phyloP scores from a whole-genome alignment of 1,284 basidiomycete genomes.

The Ceratobasidium sp. region DNA sequence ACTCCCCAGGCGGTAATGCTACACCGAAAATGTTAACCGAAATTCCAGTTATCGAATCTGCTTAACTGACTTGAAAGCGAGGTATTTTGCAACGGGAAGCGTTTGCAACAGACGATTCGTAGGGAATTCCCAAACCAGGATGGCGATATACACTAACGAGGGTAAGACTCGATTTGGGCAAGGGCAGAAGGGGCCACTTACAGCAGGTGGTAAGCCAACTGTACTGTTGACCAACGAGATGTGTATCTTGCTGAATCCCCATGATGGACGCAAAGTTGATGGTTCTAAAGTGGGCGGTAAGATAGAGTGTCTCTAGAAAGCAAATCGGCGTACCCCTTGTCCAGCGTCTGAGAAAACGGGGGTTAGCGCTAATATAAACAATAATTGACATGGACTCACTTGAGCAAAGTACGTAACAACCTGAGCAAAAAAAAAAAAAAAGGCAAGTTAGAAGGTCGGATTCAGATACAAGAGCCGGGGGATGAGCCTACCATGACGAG shows the following conservation, averaged over 20 bases:
- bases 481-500: conserved; percentile 58
- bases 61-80: conserved; percentile 59
- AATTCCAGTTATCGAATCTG: not conserved
- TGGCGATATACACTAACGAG: conserved; percentile 59
- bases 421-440: not conserved
- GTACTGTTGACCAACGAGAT: conserved; percentile 63
- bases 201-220: conserved; percentile 64
- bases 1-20: conserved; percentile 63
- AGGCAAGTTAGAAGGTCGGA: not conserved
- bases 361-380: too few species aligned
- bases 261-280: conserved; percentile 68
- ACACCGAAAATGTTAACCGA: conserved; percentile 14
- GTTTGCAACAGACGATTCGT: conserved; percentile 63
- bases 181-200: conserved; percentile 50
- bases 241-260: conserved; percentile 62
- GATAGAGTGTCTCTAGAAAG: not conserved
- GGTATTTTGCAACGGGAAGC: conserved; percentile 62
- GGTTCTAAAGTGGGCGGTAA: conserved; percentile 51
- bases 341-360: conserved; percentile 57
- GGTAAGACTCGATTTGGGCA: conserved; percentile 3
- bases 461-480: not conserved
- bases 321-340: conserved; percentile 56
- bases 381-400: not conserved
- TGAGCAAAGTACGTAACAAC: conserved; percentile 63
- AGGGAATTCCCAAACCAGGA: conserved; percentile 63